Evolutionary conservation across 208 protist species (phyloP), one percentile per base, ranked within the genome.

Genomic region (Leishmania guyanensis): DNA sequence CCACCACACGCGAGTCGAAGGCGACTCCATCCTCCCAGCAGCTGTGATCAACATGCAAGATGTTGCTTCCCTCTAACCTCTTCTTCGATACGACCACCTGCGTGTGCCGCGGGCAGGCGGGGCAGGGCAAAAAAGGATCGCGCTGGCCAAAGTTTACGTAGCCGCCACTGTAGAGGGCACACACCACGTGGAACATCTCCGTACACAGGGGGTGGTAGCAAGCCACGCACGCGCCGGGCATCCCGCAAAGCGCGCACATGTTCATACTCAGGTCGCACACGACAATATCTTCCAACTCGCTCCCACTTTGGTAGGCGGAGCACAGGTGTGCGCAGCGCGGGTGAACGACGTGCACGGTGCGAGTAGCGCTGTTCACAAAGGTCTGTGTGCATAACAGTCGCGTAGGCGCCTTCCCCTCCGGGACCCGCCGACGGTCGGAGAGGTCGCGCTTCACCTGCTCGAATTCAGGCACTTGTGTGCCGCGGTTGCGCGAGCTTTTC

Each of bases 141-240:
- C 92, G 90, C 77, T 96, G 93, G 22, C 94, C 94, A 84, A 97
- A 95, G 75, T 97, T 97, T 0, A 97, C 94, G 78, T 97, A 97
- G 54, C 92, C 94, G 66, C 86, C 72, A 43, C 87, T 92, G 86
- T 93, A 97, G 36, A 95, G 81, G 50, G 93, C 93, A 58, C 93
- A 95, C 56, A 97, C 85, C 2, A 88, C 80, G 86, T 97, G 94
- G 80, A 92, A 97, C 87, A 86, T 88, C 81, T 95, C 92, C n/a
- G 84, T 84, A 83, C 94, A 97, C n/a, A 91, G 86, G 0, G 94
- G 94, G 77, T 97, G 94, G 80, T 97, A 97, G 86, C 94, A 97
- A 5, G 78, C 77, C 29, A 97, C 91, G 62, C 84, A 91, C 48
- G 94, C 94, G 26, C 94, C 94, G 26, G 88, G 77, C 80, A 90